Conservation (phyloP, 257 asterid genomes). For the Salvia splendens region DNA sequence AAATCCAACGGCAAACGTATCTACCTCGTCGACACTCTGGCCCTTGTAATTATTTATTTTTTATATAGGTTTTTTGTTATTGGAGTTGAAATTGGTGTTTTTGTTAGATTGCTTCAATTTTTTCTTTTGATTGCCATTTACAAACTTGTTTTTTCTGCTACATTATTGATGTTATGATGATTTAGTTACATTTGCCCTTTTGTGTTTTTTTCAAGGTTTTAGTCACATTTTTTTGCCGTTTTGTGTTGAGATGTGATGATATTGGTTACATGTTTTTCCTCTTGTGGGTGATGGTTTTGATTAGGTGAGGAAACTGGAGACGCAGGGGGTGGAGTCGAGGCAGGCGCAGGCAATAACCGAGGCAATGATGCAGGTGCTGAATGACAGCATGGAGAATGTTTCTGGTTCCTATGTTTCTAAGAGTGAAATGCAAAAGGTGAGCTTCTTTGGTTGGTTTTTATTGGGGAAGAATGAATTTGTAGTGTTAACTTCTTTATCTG, state of each 20-base stretch:
- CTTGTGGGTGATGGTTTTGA: conserved; percentile 6
- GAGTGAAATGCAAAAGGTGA: conserved; percentile 73
- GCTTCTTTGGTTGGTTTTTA: not conserved
- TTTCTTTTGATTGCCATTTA: not conserved
- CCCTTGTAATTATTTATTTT: conserved; percentile 52
- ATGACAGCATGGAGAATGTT: conserved; percentile 73
- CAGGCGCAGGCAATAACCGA: conserved; percentile 91
- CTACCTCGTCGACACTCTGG: conserved; percentile 87
- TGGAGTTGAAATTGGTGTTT: not conserved
- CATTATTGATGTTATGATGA: not conserved
- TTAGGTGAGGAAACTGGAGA: conserved; percentile 86
- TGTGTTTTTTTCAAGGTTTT: not conserved
- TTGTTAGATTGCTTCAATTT: not conserved
- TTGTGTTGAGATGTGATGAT: not conserved
- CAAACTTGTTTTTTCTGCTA: not conserved
- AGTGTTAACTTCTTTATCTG: conserved; percentile 1
- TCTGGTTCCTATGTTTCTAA: conserved; percentile 75
- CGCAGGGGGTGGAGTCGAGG: conserved; percentile 74
- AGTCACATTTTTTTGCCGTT: not conserved
- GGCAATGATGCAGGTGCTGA: conserved; percentile 68
- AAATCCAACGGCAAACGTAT: conserved; percentile 58
- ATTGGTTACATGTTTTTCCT: not conserved
- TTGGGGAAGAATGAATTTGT: not conserved
- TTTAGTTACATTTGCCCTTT: not conserved
- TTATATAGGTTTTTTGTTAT: not conserved